Conservation (phyloP, 1,139 yeast genomes). For the Scheffersomyces lignicola region DNA sequence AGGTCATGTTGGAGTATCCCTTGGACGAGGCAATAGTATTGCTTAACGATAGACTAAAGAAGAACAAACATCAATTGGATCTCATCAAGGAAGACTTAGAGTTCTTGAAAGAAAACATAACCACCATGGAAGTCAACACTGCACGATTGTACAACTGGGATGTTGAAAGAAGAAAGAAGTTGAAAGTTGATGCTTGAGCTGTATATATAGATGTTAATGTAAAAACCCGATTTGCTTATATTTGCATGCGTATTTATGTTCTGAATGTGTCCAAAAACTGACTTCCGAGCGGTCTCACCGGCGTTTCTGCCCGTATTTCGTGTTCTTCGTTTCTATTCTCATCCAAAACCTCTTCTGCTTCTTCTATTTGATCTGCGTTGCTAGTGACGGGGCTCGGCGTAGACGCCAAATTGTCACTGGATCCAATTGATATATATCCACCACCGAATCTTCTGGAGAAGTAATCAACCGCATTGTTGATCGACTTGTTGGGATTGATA, state of each 20-base stretch:
- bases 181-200: slow-evolving; percentile 20
- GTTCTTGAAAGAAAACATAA: slow-evolving; percentile 85
- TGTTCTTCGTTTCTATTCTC: slow-evolving; percentile 22
- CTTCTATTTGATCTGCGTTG: slow-evolving; percentile 15
- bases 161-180: slow-evolving; percentile 72
- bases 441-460: slow-evolving; percentile 8
- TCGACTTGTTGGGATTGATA: slow-evolving; percentile 22
- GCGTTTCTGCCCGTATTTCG: slow-evolving; percentile 51
- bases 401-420: slow-evolving; percentile 6
- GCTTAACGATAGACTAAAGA: slow-evolving; percentile 59
- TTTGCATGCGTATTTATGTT: slow-evolving; percentile 19
- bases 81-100: slow-evolving; percentile 82
- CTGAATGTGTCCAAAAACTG: slow-evolving; percentile 62
- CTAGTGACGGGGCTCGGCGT: background rate
- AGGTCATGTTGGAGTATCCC: slow-evolving; percentile 95
- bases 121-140: slow-evolving; percentile 97
- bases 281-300: slow-evolving; percentile 57
- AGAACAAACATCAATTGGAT: slow-evolving; percentile 59
- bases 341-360: slow-evolving; percentile 26
- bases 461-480: slow-evolving; percentile 6
- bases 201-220: background rate
- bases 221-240: background rate
- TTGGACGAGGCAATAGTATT: slow-evolving; percentile 80
- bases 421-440: slow-evolving; percentile 7
- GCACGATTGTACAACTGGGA: slow-evolving; percentile 97